These are phyloP conservation scores for Cryptosporidium felis DNA, from an alignment of 169 alveolate species.

Conservation along the genomic window DNA sequence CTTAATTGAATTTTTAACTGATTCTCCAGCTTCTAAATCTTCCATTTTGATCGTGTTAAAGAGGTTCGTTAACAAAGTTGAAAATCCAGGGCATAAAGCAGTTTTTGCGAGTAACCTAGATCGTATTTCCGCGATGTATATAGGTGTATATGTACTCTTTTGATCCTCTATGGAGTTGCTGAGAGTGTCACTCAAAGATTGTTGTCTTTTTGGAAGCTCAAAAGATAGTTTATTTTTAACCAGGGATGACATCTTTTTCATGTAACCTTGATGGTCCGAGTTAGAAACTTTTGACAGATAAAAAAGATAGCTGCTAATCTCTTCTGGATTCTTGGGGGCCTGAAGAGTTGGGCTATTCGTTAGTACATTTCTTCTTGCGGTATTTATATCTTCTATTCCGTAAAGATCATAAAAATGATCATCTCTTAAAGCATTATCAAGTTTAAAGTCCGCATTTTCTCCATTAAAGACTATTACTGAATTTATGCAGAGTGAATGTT, in stretches of 20 bases:
- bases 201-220: neutral
- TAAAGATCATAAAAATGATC: conserved; percentile 38
- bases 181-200: neutral
- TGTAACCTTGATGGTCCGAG: conserved; percentile 4
- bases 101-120: conserved; percentile 64
- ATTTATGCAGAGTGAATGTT: neutral
- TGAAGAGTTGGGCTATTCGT: conserved; percentile 31
- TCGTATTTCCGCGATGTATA: conserved; percentile 49
- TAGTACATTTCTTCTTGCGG: conserved; percentile 22
- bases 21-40: conserved; percentile 15
- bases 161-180: neutral
- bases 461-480: conserved; percentile 55
- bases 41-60: conserved; percentile 43
- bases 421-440: conserved; percentile 30
- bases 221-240: neutral
- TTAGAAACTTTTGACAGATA: conserved; percentile 22
- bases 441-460: conserved; percentile 31
- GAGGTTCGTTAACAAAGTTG: conserved; percentile 30
- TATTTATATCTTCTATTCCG: conserved; percentile 33
- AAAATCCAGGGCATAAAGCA: conserved; percentile 63
- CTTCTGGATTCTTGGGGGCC: conserved; percentile 64
- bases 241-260: neutral
- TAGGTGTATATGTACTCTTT: conserved; percentile 14
- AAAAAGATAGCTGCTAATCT: conserved; percentile 36
- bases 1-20: conserved; percentile 18